Conservation (phyloP, 306 rosid genomes). For the Betula pendula region DNA sequence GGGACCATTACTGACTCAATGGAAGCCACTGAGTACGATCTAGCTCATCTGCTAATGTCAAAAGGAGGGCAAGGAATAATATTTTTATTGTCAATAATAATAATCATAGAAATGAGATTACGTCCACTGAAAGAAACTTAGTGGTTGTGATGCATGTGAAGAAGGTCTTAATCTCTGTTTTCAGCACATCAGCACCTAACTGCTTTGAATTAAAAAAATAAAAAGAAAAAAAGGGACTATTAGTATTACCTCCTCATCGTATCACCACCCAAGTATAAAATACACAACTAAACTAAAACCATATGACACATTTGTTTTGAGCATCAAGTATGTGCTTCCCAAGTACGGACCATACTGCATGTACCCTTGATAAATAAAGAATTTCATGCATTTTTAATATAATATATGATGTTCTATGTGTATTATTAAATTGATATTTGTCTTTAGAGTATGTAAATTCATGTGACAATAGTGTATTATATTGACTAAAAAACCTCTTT, state of each 20-base stretch:
- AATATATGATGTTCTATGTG: too few species aligned
- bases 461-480: too few species aligned
- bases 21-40: neutral
- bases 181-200: neutral
- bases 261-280: neutral
- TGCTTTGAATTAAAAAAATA: neutral
- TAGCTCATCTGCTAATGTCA: neutral
- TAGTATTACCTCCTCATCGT: neutral
- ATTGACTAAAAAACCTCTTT: too few species aligned
- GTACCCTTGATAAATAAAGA: too few species aligned
- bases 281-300: neutral
- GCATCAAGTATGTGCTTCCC: too few species aligned
- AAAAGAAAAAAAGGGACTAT: neutral
- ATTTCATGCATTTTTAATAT: too few species aligned
- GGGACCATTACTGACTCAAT: neutral
- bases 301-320: too few species aligned
- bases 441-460: too few species aligned
- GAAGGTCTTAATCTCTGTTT: neutral
- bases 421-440: too few species aligned
- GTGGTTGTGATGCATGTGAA: neutral
- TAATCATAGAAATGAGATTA: neutral
- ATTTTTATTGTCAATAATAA: too few species aligned
- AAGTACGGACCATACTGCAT: too few species aligned
- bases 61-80: neutral
- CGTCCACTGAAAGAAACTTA: neutral